Evolutionary conservation across 2,329 filamentous ascomycete genomes (phyloP), one percentile per base, ranked within the genome.

Genomic region (Nemania sp.): DNA sequence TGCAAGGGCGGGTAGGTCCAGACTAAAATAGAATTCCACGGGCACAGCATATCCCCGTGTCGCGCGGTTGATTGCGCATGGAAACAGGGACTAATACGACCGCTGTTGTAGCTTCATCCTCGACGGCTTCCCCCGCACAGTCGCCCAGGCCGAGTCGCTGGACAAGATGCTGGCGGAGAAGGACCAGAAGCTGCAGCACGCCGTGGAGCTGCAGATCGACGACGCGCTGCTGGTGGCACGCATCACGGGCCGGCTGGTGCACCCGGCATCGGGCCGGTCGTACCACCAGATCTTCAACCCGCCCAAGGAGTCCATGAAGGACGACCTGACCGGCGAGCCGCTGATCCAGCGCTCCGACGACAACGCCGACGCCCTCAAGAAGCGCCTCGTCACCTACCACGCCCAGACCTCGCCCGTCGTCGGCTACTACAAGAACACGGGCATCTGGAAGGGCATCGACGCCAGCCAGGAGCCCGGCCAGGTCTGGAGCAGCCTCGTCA

Each of bases 231-330:
- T 99, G 56, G 93, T 99, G 59, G 87, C 92, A 64, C 90, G 94
- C 70, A 97, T 99, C 75, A 99, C 94, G 57, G 94, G 94, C 68
- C 93, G 94, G 69, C 82, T 99, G 59, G 81, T 99, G 66, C 94
- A 99, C 82, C 93, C 93, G 54, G 93, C 93, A 47, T 97, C 92
- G 52, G 94, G 94, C 63, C 91, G 94, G 70, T 91, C 90, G 65
- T 99, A 99, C 81, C 94, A 99, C 86, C 94, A 88, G 77, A 89
- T 94, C 75, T 99, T 99, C 86, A 97, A 97, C 84, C 94, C 94
- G 46, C 94, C 94, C 68, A 96, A 97, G 85, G 77, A 85, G 67
- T 69, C 83, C 62, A 97, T 97, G 94, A 96, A 86, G 72, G 94
- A 99, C 75, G 94, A 99, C 75, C 76, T 97, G 64, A 97, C 94